Evolutionary conservation across 257 asterid genomes (phyloP), one percentile per base, ranked within the genome.

Genomic region (Primulina huaijiensis): DNA sequence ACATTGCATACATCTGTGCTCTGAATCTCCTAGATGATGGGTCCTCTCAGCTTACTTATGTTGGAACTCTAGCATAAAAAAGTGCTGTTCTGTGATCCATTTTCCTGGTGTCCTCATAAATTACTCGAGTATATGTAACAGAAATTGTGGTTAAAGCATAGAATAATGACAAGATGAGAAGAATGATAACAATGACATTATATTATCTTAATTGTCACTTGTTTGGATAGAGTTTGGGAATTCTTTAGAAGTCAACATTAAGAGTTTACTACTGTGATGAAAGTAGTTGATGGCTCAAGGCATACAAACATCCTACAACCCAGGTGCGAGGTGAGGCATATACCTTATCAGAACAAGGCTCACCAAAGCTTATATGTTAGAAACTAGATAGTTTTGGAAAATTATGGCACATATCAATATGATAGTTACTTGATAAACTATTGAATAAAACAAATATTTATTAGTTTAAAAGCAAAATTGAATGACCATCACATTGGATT

Each of bases 201-300:
- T 72, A 30, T 71, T 37, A 52, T 72, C 34, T 69, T 55, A 61
- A 50, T 59, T 52, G 52, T 65, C 37, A 34, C 37, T 72, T 35
- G 37, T 14, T 62, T 56, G 31, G 53, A 57, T 31, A 59, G 60
- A 58, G 38, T 62, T 68, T 64, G 62, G 53, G 64, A 56, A 3
- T 46, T 12, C 55, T 19, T 46, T 46, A 19, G 55, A 46, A 14
- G 19, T 46, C 55, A 10, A 46, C 55, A 12, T 46, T 14, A 46
- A 46, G 19, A 3, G 2, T 46, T 46, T 46, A 46, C 19, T 46
- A 46, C 55, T 3, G 2, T 46, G 11, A 46, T 46, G 55, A 46
- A 12, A 46, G 6, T 46, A 0, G 17, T 11, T 40, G 55, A 46
- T 12, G 55, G 55, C 55, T 11, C 19, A 46, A 46, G 55, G 55